phyloP scores from a whole-genome alignment of 306 rosid species.

The Vigna unguiculata region DNA sequence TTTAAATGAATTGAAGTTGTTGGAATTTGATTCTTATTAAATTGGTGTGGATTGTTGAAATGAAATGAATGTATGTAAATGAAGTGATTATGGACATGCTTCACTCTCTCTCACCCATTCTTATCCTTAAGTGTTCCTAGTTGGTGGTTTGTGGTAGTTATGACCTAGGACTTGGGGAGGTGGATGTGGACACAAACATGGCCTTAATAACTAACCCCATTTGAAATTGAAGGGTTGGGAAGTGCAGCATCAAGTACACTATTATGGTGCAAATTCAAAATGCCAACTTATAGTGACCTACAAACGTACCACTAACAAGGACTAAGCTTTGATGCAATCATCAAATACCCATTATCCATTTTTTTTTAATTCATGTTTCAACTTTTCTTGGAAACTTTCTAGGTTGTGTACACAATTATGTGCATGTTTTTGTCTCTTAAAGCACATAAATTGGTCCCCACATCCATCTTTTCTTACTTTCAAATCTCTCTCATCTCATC shows the following conservation, averaged over 20 bases:
- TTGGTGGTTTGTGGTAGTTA: conserved; percentile 18
- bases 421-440: conserved; percentile 44
- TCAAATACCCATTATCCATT: conserved; percentile 38
- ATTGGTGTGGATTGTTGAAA: too few species aligned
- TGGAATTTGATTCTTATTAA: too few species aligned
- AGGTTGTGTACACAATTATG: conserved; percentile 27
- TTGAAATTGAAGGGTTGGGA: conserved; percentile 31
- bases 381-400: conserved; percentile 8
- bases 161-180: neutral
- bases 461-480: conserved; percentile 20
- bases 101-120: neutral
- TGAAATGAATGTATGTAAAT: too few species aligned
- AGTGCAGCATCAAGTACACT: conserved; percentile 43
- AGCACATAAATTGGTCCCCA: conserved; percentile 39
- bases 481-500: neutral
- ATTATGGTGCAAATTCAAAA: conserved; percentile 23
- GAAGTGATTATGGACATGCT: neutral
- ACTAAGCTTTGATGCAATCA: conserved; percentile 46
- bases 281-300: conserved; percentile 35
- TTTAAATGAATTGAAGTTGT: too few species aligned
- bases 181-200: conserved; percentile 45
- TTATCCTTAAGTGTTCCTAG: neutral
- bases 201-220: conserved; percentile 24
- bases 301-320: conserved; percentile 42
- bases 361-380: conserved; percentile 30